Base-by-base conservation (phyloP, 805 yeast species). In the Pichia exigua region DNA sequence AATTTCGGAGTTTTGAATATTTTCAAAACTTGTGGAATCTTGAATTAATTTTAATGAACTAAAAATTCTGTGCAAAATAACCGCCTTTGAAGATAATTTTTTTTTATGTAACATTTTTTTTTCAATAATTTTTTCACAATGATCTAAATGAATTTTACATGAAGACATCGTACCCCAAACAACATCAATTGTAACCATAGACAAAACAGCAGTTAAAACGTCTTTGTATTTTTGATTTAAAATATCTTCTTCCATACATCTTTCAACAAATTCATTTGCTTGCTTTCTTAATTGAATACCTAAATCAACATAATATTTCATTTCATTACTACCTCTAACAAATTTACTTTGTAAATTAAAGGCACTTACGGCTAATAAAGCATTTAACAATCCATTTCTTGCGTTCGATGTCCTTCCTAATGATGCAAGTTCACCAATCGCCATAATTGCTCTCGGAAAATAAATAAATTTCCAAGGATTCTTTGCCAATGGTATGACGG, bases 81-180 rank as follows among this genome's bases (percentile, higher is more conserved):
- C 73, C 1, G 96, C 95, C 65, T 88, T 88, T 21, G 86, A 75
- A 0, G 91, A 82, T 22, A 88, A 66, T 54, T 77, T 79, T 59
- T 83, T 79, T 62, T 89, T 79, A 49, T 72, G 75, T 44, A 71
- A 71, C 83, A 84, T 82, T 60, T 92, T 80, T 57, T 81, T 77
- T 35, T 79, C 78, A 26, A 89, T 83, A 51, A 87, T 83, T 51
- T 77, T 78, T 55, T 87, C 92, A 69, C 95, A 86, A 59, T 89
- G 80, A 50, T 81, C 78, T 49, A 89, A 72, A 67, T 87, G 87
- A 52, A 82, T 76, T 56, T 80, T 81, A 61, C 95, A 87, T 58
- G 86, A 94, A 50, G 85, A 83, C 91, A 87, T 86, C 1, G 92
- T 82, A 3, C 96, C 96, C 88, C 95, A 85, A 17, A 87, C 91